phyloP scores from a whole-genome alignment of 1,284 basidiomycete species.

The Abortiporus biennis region DNA sequence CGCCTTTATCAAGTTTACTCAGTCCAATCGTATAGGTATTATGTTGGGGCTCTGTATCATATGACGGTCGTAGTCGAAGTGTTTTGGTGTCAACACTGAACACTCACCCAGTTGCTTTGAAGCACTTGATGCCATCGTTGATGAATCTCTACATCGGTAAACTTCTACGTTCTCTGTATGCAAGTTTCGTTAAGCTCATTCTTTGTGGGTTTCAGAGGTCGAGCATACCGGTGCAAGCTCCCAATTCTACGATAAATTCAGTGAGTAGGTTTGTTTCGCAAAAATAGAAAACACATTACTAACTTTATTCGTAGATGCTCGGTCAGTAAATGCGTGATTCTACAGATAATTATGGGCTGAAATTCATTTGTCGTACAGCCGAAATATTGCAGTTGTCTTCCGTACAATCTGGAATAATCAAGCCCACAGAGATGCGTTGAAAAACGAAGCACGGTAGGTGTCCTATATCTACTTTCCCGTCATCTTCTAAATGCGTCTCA shows the following conservation, averaged over 20 bases:
- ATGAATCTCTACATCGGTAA: slow-evolving; percentile 94
- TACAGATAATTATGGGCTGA: neutral
- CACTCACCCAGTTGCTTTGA: slow-evolving; percentile 78
- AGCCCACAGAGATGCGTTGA: slow-evolving; percentile 78
- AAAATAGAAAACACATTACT: slow-evolving; percentile 4
- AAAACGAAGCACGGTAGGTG: slow-evolving; percentile 66
- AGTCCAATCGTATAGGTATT: slow-evolving; percentile 25
- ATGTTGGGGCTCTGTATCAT: slow-evolving; percentile 70
- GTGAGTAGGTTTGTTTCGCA: slow-evolving; percentile 41
- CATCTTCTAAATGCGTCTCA: neutral
- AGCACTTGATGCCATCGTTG: slow-evolving; percentile 87
- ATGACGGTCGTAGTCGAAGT: slow-evolving; percentile 70
- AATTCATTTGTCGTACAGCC: slow-evolving; percentile 32
- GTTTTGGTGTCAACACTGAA: slow-evolving; percentile 82
- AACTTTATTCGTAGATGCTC: slow-evolving; percentile 41
- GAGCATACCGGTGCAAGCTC: slow-evolving; percentile 97
- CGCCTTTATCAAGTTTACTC: slow-evolving; percentile 5
- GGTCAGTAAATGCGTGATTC: slow-evolving; percentile 25
- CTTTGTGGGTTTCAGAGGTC: slow-evolving; percentile 60
- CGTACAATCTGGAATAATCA: slow-evolving; percentile 89
- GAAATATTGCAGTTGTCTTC: slow-evolving; percentile 82
- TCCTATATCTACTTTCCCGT: slow-evolving; percentile 10
- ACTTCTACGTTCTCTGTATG: slow-evolving; percentile 14
- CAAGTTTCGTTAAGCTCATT: neutral
- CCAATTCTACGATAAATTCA: slow-evolving; percentile 98